Conservation (phyloP, 2,329 filamentous ascomycete genomes). For the Elsinoe ampelina region DNA sequence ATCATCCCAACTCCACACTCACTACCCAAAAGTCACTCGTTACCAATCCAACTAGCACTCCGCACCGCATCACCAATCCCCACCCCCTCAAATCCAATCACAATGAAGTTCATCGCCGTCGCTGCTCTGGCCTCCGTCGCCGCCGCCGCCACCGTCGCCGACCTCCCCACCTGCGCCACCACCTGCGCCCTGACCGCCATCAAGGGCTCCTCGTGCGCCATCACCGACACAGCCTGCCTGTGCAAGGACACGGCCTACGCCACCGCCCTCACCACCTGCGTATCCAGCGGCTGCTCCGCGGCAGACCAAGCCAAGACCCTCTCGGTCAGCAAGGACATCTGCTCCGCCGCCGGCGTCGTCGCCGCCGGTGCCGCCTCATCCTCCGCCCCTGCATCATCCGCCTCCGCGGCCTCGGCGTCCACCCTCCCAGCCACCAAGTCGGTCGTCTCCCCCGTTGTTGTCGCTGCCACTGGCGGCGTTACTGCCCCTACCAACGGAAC, state of each 20-base stretch:
- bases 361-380: neutral
- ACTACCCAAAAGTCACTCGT: slow-evolving; percentile 10
- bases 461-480: neutral
- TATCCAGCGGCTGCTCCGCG: slow-evolving; percentile 1
- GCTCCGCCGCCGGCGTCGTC: slow-evolving; percentile 2
- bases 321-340: slow-evolving; percentile 4
- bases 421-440: neutral
- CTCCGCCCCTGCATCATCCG: neutral
- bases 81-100: neutral
- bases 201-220: slow-evolving; percentile 11
- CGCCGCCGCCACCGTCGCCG: slow-evolving; percentile 8
- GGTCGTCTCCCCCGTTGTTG: neutral
- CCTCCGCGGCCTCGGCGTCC: neutral
- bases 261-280: neutral
- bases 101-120: slow-evolving; percentile 11
- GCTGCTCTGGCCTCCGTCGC: slow-evolving; percentile 6
- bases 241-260: slow-evolving; percentile 9
- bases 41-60: slow-evolving; percentile 3
- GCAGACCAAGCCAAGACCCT: slow-evolving; percentile 9
- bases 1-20: slow-evolving; percentile 3
- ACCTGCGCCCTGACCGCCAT: slow-evolving; percentile 9
- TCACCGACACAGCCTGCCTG: slow-evolving; percentile 10
- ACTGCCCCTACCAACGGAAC: slow-evolving; percentile 5
- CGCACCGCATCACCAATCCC: neutral
- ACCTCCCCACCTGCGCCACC: slow-evolving; percentile 11